Percentiles rank a stretch among this genome's conserved stretches.
These are phyloP conservation scores for Colletotrichum higginsianum DNA, from an alignment of 2,329 filamentous ascomycete species.

Conservation along the genomic window DNA sequence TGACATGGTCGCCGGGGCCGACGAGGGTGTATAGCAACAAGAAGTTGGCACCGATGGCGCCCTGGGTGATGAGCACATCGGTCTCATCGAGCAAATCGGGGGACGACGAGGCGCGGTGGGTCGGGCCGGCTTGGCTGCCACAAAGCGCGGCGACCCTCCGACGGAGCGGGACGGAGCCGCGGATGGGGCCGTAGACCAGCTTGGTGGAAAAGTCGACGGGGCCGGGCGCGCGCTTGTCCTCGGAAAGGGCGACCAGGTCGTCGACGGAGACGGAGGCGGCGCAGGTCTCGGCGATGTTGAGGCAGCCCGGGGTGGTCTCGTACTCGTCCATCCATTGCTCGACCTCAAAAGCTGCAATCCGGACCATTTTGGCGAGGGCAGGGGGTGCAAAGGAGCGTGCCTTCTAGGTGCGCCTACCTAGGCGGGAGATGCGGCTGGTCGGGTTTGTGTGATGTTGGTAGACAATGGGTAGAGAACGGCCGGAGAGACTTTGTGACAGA, in stretches of 20 bases:
- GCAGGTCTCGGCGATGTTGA: constrained; percentile 87
- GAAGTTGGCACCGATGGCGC: constrained; percentile 85
- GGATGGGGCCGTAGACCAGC: constrained; percentile 82
- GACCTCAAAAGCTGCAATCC: constrained; percentile 69
- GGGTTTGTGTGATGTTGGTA: background rate
- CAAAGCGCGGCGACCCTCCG: constrained; percentile 77
- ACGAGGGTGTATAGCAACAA: constrained; percentile 79
- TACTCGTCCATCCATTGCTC: constrained; percentile 80
- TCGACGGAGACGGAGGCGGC: constrained; percentile 81
- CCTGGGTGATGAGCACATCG: constrained; percentile 80
- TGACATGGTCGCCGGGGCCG: constrained; percentile 81
- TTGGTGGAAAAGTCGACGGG: constrained; percentile 66
- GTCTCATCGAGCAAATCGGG: constrained; percentile 55
- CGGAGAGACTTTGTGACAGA: background rate
- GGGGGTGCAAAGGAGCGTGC: no score
- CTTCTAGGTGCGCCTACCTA: background rate
- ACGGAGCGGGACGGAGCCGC: constrained; percentile 75
- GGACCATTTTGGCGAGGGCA: constrained; percentile 51
- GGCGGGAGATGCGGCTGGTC: background rate
- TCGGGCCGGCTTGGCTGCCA: constrained; percentile 61
- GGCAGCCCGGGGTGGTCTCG: constrained; percentile 67
- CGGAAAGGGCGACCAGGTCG: constrained; percentile 73
- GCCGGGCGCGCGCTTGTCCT: constrained; percentile 61
- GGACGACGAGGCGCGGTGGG: constrained; percentile 45
- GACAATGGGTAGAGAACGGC: background rate